Percentiles rank a stretch among this genome's conserved stretches.
These are phyloP conservation scores for Cercis canadensis DNA, from an alignment of 306 rosid species.

Conservation along the genomic window DNA sequence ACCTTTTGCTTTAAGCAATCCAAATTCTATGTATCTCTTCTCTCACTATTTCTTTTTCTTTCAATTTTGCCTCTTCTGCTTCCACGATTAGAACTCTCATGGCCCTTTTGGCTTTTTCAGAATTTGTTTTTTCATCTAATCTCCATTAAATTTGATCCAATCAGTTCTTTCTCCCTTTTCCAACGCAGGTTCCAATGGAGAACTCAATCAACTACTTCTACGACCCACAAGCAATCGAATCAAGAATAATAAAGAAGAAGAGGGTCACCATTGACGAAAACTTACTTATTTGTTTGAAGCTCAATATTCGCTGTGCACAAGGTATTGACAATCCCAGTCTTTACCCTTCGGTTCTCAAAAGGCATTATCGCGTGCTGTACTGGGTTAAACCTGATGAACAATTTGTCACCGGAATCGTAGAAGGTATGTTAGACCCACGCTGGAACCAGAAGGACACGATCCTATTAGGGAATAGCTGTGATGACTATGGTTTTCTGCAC, in stretches of 20 bases:
- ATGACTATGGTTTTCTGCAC: background rate
- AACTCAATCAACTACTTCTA: too few species aligned
- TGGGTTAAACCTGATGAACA: conserved; percentile 30
- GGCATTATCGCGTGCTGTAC: conserved; percentile 6
- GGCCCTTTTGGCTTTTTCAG: too few species aligned
- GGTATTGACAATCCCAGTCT: background rate
- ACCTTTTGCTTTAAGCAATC: too few species aligned
- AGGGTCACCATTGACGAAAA: background rate
- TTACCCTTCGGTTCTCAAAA: background rate
- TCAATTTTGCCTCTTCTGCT: too few species aligned
- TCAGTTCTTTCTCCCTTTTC: too few species aligned
- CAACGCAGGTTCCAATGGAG: too few species aligned
- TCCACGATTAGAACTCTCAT: too few species aligned
- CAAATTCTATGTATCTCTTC: too few species aligned
- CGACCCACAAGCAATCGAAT: too few species aligned
- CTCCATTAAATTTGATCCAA: too few species aligned
- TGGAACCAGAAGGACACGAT: background rate
- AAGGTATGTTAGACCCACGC: background rate
- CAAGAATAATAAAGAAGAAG: conserved; percentile 9
- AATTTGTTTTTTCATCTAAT: too few species aligned
- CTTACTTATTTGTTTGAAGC: background rate
- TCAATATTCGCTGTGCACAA: background rate
- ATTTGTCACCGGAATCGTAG: background rate
- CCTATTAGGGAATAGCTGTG: background rate
- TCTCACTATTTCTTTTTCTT: too few species aligned